Conservation (phyloP, 2,329 filamentous ascomycete genomes). For the Colletotrichum lindemuthianum region DNA sequence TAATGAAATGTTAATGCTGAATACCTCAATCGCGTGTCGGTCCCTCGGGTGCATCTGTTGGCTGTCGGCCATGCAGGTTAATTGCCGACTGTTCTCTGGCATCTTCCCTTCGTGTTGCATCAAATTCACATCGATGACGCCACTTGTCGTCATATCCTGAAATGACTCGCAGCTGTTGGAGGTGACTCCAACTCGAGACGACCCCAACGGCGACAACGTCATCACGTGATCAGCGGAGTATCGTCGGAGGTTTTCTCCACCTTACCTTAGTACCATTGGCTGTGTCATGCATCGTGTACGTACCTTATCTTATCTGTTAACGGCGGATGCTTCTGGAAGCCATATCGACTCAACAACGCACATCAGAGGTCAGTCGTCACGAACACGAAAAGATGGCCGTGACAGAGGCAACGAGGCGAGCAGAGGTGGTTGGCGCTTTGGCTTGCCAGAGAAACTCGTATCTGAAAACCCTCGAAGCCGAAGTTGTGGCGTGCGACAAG, state of each 20-base stretch:
- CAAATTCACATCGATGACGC: too few species aligned
- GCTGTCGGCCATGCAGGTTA: too few species aligned
- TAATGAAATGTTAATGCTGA: background rate
- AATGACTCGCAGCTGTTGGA: background rate
- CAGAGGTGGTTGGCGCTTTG: constrained; percentile 41
- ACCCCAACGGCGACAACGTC: too few species aligned
- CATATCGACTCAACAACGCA: background rate
- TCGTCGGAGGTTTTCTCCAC: background rate
- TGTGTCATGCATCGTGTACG: too few species aligned
- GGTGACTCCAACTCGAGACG: background rate
- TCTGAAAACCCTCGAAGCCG: constrained; percentile 38
- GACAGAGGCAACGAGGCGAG: constrained; percentile 15
- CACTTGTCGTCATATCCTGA: too few species aligned
- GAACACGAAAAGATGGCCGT: constrained; percentile 14
- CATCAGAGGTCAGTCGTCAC: background rate
- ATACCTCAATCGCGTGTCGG: background rate
- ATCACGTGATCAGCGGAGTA: background rate
- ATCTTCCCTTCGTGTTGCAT: too few species aligned
- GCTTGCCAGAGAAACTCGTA: constrained; percentile 44
- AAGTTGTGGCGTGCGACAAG: constrained; percentile 44
- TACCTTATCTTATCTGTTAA: background rate
- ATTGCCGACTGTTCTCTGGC: background rate
- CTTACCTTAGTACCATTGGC: background rate
- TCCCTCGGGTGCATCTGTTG: too few species aligned
- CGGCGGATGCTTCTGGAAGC: background rate